Percentiles rank a stretch among this genome's conserved stretches.
phyloP scores from a whole-genome alignment of 805 yeast genomes.

The Blastobotrys robertii region DNA sequence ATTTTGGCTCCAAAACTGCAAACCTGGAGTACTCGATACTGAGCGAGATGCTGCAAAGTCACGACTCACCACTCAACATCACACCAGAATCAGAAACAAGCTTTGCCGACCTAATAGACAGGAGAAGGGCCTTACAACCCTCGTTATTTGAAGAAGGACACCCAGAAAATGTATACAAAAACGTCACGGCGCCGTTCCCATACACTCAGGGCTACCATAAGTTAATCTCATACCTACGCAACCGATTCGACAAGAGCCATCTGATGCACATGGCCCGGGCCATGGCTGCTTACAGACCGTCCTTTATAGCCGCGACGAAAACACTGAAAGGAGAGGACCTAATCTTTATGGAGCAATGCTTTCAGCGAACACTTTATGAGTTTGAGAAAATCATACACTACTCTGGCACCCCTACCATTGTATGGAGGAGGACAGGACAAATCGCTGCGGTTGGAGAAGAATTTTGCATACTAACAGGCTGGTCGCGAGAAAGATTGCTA shows the following conservation, averaged over 20 bases:
- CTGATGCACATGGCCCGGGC: slow-evolving; percentile 75
- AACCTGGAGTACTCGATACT: slow-evolving; percentile 29
- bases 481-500: slow-evolving; percentile 65
- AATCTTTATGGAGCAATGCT: slow-evolving; percentile 92
- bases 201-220: slow-evolving; percentile 89
- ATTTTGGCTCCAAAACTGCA: slow-evolving; percentile 29
- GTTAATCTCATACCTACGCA: slow-evolving; percentile 59
- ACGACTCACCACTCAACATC: no score
- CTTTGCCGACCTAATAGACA: no score
- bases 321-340: slow-evolving; percentile 83
- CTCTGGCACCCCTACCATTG: slow-evolving; percentile 88
- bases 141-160: slow-evolving; percentile 5
- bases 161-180: slow-evolving; percentile 45
- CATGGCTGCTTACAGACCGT: slow-evolving; percentile 85
- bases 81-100: not conserved
- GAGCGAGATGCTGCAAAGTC: slow-evolving; percentile 21
- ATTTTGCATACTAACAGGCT: slow-evolving; percentile 83
- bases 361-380: slow-evolving; percentile 83
- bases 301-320: slow-evolving; percentile 86
- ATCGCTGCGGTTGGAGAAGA: slow-evolving; percentile 94
- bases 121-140: slow-evolving; percentile 5
- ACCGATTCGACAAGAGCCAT: slow-evolving; percentile 58
- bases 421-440: slow-evolving; percentile 94
- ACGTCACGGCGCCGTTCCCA: slow-evolving; percentile 66
- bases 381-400: slow-evolving; percentile 76